Conservation (phyloP, 1,139 yeast genomes). For the Sugiyamaella grinbergsii region DNA sequence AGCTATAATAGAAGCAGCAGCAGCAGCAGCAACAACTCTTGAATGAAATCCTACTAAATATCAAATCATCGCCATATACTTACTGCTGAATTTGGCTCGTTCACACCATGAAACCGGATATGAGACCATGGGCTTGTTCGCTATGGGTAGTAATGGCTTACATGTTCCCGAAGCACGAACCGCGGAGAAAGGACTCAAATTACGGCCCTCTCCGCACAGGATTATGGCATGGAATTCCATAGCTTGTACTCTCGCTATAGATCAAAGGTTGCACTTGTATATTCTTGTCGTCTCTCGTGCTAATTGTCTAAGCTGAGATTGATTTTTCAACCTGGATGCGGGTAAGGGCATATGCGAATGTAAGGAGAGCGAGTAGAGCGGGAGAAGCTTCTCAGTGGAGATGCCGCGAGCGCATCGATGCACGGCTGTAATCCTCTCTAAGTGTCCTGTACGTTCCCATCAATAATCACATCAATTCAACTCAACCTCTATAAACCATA, state of each 20-base stretch:
- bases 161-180: conserved; percentile 60
- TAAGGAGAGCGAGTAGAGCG: no score
- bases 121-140: conserved; percentile 85
- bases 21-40: no score
- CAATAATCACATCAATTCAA: not conserved
- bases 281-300: not conserved
- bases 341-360: not conserved
- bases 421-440: not conserved
- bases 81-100: conserved; percentile 51
- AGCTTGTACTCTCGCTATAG: not conserved
- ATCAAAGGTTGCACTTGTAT: not conserved
- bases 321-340: conserved; percentile 1
- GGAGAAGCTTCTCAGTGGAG: no score
- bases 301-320: not conserved
- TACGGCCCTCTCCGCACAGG: conserved; percentile 81
- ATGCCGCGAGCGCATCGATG: not conserved
- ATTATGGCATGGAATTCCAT: conserved; percentile 95
- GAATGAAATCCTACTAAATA: no score
- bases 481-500: not conserved
- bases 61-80: conserved; percentile 11
- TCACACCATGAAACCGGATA: conserved; percentile 94
- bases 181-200: conserved; percentile 67
- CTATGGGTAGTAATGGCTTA: conserved; percentile 86
- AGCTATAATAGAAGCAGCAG: no score
- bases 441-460: no score